phyloP scores from a whole-genome alignment of 805 yeast genomes.

The Geotrichum ghanense region DNA sequence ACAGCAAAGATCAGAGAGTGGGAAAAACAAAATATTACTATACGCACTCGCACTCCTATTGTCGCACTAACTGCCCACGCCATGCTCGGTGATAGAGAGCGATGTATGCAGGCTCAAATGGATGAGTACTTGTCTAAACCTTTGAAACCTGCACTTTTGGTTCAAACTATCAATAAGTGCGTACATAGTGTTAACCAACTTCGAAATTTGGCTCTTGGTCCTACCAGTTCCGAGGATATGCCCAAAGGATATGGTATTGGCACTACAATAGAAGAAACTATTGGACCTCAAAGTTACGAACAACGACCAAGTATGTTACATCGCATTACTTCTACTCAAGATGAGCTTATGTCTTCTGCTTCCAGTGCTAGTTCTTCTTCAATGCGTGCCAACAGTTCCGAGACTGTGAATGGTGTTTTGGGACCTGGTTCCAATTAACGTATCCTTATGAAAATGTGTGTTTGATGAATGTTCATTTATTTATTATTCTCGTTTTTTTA shows the following conservation, averaged over 20 bases:
- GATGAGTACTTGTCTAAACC: slow-evolving; percentile 87
- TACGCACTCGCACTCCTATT: slow-evolving; percentile 70
- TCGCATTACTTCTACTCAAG: too few relatives aligned
- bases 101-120: slow-evolving; percentile 82
- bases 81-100: slow-evolving; percentile 85
- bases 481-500: too few relatives aligned
- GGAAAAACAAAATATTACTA: slow-evolving; percentile 71
- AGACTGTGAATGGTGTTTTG: too few relatives aligned
- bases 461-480: too few relatives aligned
- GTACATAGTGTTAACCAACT: slow-evolving; percentile 40
- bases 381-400: too few relatives aligned
- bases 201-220: slow-evolving; percentile 27
- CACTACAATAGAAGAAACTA: not conserved
- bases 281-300: not conserved
- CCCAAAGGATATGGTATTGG: slow-evolving; percentile 2
- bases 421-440: too few relatives aligned
- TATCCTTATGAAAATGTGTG: too few relatives aligned
- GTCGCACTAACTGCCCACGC: slow-evolving; percentile 90
- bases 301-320: too few relatives aligned
- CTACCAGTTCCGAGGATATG: slow-evolving; percentile 10
- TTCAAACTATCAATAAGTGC: slow-evolving; percentile 78
- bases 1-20: slow-evolving; percentile 77
- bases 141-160: slow-evolving; percentile 66
- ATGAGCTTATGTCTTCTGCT: too few relatives aligned
- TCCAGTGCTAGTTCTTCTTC: too few relatives aligned